Conservation (phyloP, 108 stramenopile genomes). For the Parietichytrium sp. region DNA sequence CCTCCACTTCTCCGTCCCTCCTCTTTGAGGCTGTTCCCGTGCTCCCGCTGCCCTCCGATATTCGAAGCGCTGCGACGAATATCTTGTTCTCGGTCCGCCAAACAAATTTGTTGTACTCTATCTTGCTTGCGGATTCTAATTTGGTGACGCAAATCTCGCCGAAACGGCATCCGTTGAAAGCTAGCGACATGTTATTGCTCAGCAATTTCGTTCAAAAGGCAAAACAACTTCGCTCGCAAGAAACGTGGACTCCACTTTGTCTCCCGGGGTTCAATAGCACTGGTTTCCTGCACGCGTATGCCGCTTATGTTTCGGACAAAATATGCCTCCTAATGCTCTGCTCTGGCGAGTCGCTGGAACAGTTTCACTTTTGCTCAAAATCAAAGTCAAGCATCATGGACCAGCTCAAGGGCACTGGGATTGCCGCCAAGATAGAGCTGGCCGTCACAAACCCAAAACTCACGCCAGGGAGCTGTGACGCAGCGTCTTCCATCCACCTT, state of each 20-base stretch:
- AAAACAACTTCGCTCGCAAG: slow-evolving; percentile 34
- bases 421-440: neutral
- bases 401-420: neutral
- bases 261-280: slow-evolving; percentile 30
- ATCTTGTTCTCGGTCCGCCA: neutral
- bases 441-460: neutral
- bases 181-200: neutral
- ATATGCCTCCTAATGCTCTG: slow-evolving; percentile 13
- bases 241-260: slow-evolving; percentile 33
- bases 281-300: slow-evolving; percentile 14
- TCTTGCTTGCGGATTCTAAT: neutral
- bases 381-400: neutral
- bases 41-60: neutral
- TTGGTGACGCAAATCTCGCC: neutral
- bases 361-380: slow-evolving; percentile 18
- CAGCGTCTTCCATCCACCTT: neutral
- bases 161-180: neutral
- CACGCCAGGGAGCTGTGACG: neutral
- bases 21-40: neutral
- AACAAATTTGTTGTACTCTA: neutral
- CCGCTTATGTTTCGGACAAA: neutral
- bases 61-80: neutral
- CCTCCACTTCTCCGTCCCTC: neutral
- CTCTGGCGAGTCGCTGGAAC: slow-evolving; percentile 20
- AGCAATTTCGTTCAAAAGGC: slow-evolving; percentile 22